A percentile compares a stretch with the other conserved stretches of the same genome.
Conservation (phyloP, 2,329 filamentous ascomycete genomes). For the Colletotrichum costaricense region DNA sequence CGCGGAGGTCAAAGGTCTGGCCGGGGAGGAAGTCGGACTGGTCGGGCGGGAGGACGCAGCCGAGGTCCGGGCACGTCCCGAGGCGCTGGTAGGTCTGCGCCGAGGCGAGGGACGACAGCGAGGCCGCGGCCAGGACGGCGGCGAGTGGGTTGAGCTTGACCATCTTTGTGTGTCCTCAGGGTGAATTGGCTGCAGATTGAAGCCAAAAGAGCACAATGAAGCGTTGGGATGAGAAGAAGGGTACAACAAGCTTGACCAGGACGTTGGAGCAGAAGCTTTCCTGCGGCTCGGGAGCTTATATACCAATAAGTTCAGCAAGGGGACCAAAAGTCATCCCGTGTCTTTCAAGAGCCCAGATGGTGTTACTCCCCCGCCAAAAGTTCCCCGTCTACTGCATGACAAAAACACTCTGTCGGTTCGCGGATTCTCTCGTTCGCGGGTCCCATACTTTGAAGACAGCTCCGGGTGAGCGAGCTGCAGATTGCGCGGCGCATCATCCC, state of each 20-base stretch:
- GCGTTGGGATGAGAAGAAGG: slow-evolving; percentile 1
- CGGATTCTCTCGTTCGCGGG: slow-evolving; percentile 22
- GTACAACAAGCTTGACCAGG: neutral
- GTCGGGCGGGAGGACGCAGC: slow-evolving; percentile 70
- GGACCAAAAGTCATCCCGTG: slow-evolving; percentile 21
- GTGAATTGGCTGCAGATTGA: slow-evolving; percentile 21
- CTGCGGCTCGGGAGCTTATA: slow-evolving; percentile 30
- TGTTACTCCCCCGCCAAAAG: slow-evolving; percentile 1
- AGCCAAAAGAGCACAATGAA: slow-evolving; percentile 20
- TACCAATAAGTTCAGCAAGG: slow-evolving; percentile 7
- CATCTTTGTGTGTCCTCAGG: slow-evolving; percentile 42
- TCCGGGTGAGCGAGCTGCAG: slow-evolving; percentile 6
- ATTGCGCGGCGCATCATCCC: slow-evolving; percentile 8
- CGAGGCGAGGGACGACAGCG: slow-evolving; percentile 51
- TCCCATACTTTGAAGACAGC: neutral
- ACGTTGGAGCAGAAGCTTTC: slow-evolving; percentile 8
- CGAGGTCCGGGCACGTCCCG: slow-evolving; percentile 68
- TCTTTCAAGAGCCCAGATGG: neutral
- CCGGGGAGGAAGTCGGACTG: slow-evolving; percentile 85
- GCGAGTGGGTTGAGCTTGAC: slow-evolving; percentile 50
- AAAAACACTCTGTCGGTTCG: slow-evolving; percentile 23
- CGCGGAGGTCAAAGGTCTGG: slow-evolving; percentile 85
- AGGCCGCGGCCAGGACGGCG: slow-evolving; percentile 46
- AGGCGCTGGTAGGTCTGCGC: slow-evolving; percentile 71
- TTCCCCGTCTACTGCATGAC: slow-evolving; percentile 17